Evolutionary conservation across 148 eudicot species (phyloP).

Genomic region (Diospyros lotus): DNA sequence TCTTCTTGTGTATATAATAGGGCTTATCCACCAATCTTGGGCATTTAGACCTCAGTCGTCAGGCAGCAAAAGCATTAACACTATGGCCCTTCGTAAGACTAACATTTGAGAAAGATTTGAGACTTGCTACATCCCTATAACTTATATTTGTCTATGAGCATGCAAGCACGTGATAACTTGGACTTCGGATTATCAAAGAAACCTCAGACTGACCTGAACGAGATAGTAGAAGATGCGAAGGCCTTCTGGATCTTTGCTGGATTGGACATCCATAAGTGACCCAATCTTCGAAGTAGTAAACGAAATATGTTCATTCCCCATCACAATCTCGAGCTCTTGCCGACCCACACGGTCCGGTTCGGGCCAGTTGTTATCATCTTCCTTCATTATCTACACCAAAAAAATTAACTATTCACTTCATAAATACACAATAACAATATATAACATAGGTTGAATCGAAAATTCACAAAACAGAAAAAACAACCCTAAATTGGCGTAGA

Average conservation of each 20-base stretch:
- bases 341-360: slow-evolving; percentile 58
- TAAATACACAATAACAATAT: neutral
- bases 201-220: slow-evolving; percentile 5
- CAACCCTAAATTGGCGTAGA: neutral
- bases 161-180: no score
- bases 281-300: slow-evolving; percentile 64
- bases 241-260: slow-evolving; percentile 48
- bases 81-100: no score
- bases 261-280: slow-evolving; percentile 60
- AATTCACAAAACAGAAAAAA: neutral
- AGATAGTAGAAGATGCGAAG: slow-evolving; percentile 31
- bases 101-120: no score
- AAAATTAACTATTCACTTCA: neutral
- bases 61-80: no score
- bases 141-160: no score
- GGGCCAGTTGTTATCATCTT: slow-evolving; percentile 41
- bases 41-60: no score
- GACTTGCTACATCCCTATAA: no score
- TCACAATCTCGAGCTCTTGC: slow-evolving; percentile 67
- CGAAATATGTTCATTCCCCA: slow-evolving; percentile 64
- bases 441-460: neutral
- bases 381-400: slow-evolving; percentile 13
- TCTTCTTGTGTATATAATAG: no score
- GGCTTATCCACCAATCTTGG: no score
- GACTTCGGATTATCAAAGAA: no score